Evolutionary conservation across 2,329 filamentous ascomycete species (phyloP).

Genomic region (Gnomoniopsis sp.): DNA sequence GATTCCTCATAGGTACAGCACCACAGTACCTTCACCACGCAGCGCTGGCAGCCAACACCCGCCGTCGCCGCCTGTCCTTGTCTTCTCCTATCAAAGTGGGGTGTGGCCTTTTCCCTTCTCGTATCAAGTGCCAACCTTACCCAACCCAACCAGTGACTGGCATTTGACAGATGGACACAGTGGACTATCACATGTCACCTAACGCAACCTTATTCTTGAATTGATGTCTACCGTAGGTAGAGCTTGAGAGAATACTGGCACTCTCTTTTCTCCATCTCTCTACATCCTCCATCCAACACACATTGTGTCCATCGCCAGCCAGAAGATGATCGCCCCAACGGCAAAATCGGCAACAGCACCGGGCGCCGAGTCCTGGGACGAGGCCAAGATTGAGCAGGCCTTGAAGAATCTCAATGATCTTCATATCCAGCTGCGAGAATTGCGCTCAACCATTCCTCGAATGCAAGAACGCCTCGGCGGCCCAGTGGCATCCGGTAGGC

Average conservation of each 20-base stretch:
- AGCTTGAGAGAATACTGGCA: neutral
- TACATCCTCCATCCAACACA: neutral
- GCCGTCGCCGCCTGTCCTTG: neutral
- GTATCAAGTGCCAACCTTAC: neutral
- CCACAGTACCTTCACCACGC: too few species aligned
- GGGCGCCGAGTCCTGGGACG: constrained; percentile 38
- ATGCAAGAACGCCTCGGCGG: constrained; percentile 50
- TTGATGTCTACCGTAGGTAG: neutral
- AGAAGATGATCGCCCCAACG: constrained; percentile 4
- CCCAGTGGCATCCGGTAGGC: constrained; percentile 49
- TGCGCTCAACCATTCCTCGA: constrained; percentile 47
- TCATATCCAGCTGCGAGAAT: constrained; percentile 46
- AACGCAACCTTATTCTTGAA: neutral
- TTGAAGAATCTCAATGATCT: constrained; percentile 50
- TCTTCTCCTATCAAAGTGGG: neutral
- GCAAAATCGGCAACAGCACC: constrained; percentile 6
- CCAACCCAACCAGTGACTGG: neutral
- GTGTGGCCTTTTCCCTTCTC: neutral
- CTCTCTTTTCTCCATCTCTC: neutral
- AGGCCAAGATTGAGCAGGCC: constrained; percentile 46
- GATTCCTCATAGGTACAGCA: neutral
- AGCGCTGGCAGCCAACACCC: neutral
- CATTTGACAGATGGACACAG: neutral
- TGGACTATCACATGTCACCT: neutral
- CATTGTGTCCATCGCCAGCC: neutral